These are phyloP conservation scores for Stenocarpella maydis DNA, from an alignment of 2,329 filamentous ascomycete species.

Conservation along the genomic window DNA sequence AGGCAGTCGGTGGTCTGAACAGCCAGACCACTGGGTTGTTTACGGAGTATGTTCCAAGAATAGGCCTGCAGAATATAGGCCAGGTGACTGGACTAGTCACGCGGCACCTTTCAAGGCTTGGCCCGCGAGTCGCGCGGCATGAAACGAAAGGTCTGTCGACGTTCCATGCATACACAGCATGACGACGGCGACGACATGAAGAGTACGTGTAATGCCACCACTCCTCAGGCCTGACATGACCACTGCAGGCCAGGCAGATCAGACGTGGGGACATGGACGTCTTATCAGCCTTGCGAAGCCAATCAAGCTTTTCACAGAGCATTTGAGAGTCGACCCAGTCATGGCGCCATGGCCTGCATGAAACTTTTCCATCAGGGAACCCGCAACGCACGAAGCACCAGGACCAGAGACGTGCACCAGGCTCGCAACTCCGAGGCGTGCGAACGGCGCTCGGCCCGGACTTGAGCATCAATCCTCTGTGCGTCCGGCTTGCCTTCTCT, in stretches of 20 bases:
- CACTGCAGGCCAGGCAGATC: not conserved
- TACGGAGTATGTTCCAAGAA: not conserved
- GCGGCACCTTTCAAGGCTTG: constrained; percentile 4
- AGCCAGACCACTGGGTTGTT: not conserved
- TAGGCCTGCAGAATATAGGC: not conserved
- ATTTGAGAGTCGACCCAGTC: not conserved
- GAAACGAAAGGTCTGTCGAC: not conserved
- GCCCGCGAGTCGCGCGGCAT: constrained; percentile 12
- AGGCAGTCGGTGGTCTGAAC: not conserved
- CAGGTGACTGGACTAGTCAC: constrained; percentile 5
- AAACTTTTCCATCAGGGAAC: constrained; percentile 17
- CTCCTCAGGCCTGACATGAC: not conserved
- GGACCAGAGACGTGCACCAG: not conserved
- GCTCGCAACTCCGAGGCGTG: constrained; percentile 28
- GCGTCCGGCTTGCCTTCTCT: not conserved
- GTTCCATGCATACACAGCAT: too few species aligned
- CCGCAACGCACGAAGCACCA: constrained; percentile 9
- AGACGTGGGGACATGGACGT: not conserved
- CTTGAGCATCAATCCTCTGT: not conserved
- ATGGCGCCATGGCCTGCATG: constrained; percentile 13
- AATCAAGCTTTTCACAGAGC: constrained; percentile 15
- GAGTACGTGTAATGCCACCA: constrained; percentile 2
- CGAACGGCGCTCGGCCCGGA: constrained; percentile 27
- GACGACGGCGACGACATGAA: not conserved
- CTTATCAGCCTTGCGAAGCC: constrained; percentile 5